phyloP scores from a whole-genome alignment of 495 filamentous ascomycete genomes.

The Trichoderma asperelloides region DNA sequence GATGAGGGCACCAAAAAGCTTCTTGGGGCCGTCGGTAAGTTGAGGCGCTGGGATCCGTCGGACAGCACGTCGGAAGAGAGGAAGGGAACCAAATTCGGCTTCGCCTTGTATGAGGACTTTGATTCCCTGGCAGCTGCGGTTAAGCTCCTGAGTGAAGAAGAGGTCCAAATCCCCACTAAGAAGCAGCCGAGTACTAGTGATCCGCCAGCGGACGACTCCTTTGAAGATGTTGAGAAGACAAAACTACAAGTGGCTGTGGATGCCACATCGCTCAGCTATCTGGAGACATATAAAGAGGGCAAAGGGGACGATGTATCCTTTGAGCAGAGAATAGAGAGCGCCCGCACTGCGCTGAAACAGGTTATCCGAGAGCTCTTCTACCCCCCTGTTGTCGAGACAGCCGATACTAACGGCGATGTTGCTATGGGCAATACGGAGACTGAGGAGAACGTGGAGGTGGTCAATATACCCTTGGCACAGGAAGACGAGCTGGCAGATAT shows the following conservation, averaged over 20 bases:
- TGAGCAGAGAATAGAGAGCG: slow-evolving; percentile 60
- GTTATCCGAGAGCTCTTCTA: slow-evolving; percentile 65
- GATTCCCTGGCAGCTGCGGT: slow-evolving; percentile 81
- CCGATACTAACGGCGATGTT: slow-evolving; percentile 55
- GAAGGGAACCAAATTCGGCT: slow-evolving; percentile 84
- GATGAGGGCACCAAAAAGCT: slow-evolving; percentile 81
- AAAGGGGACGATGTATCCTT: slow-evolving; percentile 57
- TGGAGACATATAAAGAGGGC: slow-evolving; percentile 66
- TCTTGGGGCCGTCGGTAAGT: slow-evolving; percentile 63
- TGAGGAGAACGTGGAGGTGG: slow-evolving; percentile 64
- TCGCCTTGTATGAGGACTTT: slow-evolving; percentile 92
- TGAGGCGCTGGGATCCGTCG: slow-evolving; percentile 68
- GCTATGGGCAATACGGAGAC: slow-evolving; percentile 57
- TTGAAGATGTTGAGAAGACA: slow-evolving; percentile 56
- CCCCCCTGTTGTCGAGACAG: slow-evolving; percentile 46
- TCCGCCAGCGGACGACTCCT: slow-evolving; percentile 36
- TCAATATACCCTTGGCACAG: slow-evolving; percentile 79
- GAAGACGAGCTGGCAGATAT: slow-evolving; percentile 97
- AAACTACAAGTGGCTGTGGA: slow-evolving; percentile 73
- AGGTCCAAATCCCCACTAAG: slow-evolving; percentile 72
- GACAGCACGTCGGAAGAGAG: slow-evolving; percentile 61
- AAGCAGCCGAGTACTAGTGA: slow-evolving; percentile 39
- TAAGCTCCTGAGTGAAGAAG: slow-evolving; percentile 65
- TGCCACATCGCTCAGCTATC: slow-evolving; percentile 65
- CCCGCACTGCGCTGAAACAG: slow-evolving; percentile 50